Evolutionary conservation across 176 grass and related monocot species (phyloP).

Genomic region (Carex myosuroides): DNA sequence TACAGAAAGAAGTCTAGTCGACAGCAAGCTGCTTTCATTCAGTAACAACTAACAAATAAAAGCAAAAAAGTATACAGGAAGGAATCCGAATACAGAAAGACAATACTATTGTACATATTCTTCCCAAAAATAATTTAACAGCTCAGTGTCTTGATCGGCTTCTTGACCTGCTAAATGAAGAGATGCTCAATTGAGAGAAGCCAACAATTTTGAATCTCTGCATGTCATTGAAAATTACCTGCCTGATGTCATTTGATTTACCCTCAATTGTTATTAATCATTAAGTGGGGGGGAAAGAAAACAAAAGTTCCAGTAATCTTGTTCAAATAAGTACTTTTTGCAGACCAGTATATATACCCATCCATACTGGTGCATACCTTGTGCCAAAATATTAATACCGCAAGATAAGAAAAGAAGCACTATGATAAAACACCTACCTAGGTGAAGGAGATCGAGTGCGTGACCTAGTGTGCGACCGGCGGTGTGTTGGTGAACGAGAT

Average conservation of each 20-base stretch:
- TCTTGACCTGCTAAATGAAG: slow-evolving; percentile 49
- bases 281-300: neutral
- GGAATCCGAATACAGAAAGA: neutral
- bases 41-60: neutral
- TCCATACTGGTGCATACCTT: neutral
- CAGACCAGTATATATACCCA: neutral
- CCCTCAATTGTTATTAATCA: neutral
- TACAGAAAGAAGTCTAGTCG: neutral
- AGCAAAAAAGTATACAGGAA: neutral
- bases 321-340: neutral
- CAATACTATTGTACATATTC: neutral
- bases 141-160: slow-evolving; percentile 68
- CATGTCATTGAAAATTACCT: neutral
- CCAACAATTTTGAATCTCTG: neutral
- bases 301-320: neutral
- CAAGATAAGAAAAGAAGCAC: neutral
- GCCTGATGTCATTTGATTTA: neutral
- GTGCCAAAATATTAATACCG: neutral
- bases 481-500: slow-evolving; percentile 23
- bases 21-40: neutral
- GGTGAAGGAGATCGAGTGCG: slow-evolving; percentile 50
- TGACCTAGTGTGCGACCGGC: slow-evolving; percentile 32
- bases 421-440: slow-evolving; percentile 20
- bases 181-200: neutral
- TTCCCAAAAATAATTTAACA: neutral